These are phyloP conservation scores for Sophora flavescens DNA, from an alignment of 306 rosid genomes.

Conservation along the genomic window DNA sequence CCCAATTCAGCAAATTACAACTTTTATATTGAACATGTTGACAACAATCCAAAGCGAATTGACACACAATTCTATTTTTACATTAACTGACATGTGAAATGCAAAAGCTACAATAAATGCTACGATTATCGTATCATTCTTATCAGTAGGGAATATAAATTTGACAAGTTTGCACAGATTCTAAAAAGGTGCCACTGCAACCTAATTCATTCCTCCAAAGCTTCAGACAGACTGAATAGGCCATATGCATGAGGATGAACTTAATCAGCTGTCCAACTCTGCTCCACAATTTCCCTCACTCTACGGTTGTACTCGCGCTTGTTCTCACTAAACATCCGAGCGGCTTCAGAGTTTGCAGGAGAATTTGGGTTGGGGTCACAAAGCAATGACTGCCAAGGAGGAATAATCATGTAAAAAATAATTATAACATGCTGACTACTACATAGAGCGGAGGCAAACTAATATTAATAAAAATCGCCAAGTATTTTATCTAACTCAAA, in stretches of 20 bases:
- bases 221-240: constrained; percentile 40
- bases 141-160: constrained; percentile 48
- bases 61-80: constrained; percentile 52
- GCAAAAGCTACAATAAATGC: constrained; percentile 44
- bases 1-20: constrained; percentile 36
- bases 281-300: constrained; percentile 92
- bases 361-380: constrained; percentile 98
- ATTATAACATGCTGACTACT: constrained; percentile 3
- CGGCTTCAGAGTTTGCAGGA: constrained; percentile 97
- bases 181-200: constrained; percentile 42
- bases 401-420: constrained; percentile 20
- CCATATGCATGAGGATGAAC: constrained; percentile 5
- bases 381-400: constrained; percentile 75
- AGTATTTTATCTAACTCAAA: background rate
- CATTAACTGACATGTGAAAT: constrained; percentile 41
- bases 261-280: constrained; percentile 97
- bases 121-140: constrained; percentile 43
- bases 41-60: constrained; percentile 48
- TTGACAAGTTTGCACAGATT: constrained; percentile 53
- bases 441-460: background rate
- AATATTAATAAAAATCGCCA: background rate
- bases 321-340: constrained; percentile 90
- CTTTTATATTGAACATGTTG: constrained; percentile 45
- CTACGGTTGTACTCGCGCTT: constrained; percentile 92
- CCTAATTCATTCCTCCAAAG: constrained; percentile 47